Evolutionary conservation across 306 rosid species (phyloP), one percentile per base, ranked within the genome.

Genomic region (Vicia sativa): DNA sequence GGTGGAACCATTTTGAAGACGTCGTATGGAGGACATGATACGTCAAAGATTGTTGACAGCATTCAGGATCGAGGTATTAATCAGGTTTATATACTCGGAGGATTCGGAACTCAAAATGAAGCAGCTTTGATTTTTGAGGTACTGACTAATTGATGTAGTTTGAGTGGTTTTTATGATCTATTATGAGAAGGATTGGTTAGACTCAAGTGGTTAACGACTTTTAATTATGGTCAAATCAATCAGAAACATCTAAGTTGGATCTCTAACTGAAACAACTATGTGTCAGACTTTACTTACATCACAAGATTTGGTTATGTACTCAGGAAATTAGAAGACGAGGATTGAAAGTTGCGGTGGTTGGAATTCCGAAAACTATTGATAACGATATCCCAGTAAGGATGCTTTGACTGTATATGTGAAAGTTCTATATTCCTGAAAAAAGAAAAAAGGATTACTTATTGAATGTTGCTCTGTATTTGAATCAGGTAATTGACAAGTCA

Each of bases 351-450:
- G 77, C 75, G 0, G 87, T 93, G 18, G 93, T 80, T 12, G 98
- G 98, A 70, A 88, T 93, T 81, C 98, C 98, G 10, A 93, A 93
- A 76, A 93, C 98, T 63, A 93, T 93, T n/a, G 98, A 93, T 77
- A 93, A 90, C 34, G 98, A 93, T 70, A 90, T 93, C 68, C 97
- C 95, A 14, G 98, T 93, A 84, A 57, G 61, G 50, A 48, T 39
- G 34, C 31, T 48, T 39, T 37, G 29, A 56, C 56, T 62, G 18
- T 28, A 64, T 28, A 74, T 59, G 45, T 5, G 18, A 19, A 59
- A 29, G 21, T 68, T 0, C 67, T 31, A 15, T 14, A 9, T 7
- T 5, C n/a, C n/a, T n/a, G n/a, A n/a, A n/a, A n/a, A n/a, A n/a
- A n/a, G n/a, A n/a, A n/a, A n/a, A n/a, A n/a, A n/a, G n/a, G n/a